phyloP scores from a whole-genome alignment of 176 grass and related monocot species.

The Hordeum marinum region DNA sequence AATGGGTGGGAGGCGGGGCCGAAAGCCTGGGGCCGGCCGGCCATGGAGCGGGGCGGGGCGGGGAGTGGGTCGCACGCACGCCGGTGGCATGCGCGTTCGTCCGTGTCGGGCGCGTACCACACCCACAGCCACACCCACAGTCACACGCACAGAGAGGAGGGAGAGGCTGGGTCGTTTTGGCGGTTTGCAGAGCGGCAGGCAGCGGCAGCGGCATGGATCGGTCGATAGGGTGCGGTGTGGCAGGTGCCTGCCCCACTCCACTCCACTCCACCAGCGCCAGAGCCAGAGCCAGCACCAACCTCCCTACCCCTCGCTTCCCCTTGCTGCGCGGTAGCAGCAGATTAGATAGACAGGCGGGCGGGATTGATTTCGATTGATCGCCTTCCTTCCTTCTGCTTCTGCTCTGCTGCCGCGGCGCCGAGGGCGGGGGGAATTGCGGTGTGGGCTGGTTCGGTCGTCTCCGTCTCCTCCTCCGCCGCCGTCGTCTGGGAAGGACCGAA shows the following conservation, averaged over 20 bases:
- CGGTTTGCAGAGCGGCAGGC: constrained; percentile 32
- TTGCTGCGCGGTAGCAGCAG: neutral
- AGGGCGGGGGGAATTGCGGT: constrained; percentile 5
- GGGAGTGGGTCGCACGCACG: neutral
- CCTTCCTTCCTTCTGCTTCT: neutral
- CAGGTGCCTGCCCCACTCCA: constrained; percentile 14
- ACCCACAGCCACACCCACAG: too few species aligned
- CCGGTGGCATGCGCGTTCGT: constrained; percentile 27
- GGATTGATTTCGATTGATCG: neutral
- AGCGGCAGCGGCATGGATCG: constrained; percentile 19
- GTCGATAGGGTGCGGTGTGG: constrained; percentile 19
- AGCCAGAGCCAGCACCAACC: neutral
- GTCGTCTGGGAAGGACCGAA: neutral
- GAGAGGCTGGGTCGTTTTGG: constrained; percentile 19
- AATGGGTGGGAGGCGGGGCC: neutral
- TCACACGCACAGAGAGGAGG: neutral
- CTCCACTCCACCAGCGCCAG: neutral
- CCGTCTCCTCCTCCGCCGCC: neutral
- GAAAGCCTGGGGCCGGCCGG: neutral
- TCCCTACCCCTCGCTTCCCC: neutral
- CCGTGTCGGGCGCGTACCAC: constrained; percentile 23
- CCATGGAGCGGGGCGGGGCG: neutral
- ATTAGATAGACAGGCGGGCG: neutral
- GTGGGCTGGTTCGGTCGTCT: neutral
- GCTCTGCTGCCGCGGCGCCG: neutral